A percentile compares a stretch with the other conserved stretches of the same genome.
Conservation (phyloP, 345 rosid genomes). For the Anacardium occidentale region DNA sequence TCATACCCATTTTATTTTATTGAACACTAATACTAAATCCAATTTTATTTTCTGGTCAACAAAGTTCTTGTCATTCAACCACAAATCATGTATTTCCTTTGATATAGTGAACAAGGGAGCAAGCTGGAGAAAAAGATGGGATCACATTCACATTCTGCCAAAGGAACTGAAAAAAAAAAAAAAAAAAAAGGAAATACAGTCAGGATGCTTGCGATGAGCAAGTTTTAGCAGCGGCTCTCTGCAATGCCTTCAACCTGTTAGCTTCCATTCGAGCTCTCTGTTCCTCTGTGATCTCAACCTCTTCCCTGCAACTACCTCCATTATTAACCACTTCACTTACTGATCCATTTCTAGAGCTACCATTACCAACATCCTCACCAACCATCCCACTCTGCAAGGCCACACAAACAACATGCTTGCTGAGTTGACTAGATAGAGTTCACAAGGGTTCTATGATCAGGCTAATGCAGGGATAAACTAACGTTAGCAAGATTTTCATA, state of each 20-base stretch:
- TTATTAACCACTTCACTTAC: slow-evolving; percentile 21
- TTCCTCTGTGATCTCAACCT: slow-evolving; percentile 52
- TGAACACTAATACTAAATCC: no score
- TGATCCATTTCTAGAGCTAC: slow-evolving; percentile 12
- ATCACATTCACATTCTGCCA: no score
- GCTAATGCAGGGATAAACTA: no score
- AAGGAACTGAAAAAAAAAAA: no score
- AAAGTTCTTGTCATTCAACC: no score
- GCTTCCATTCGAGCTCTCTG: slow-evolving; percentile 80
- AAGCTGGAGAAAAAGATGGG: not conserved
- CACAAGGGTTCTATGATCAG: no score
- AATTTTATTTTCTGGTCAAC: no score
- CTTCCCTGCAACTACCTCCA: slow-evolving; percentile 24
- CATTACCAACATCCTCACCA: slow-evolving; percentile 3
- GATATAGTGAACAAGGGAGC: no score
- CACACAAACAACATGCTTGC: slow-evolving; percentile 26
- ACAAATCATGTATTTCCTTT: no score
- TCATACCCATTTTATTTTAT: no score
- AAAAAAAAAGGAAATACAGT: not conserved
- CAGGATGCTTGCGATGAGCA: slow-evolving; percentile 13
- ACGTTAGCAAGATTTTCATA: no score
- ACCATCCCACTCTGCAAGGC: not conserved
- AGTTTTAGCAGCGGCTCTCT: slow-evolving; percentile 62
- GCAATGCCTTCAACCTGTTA: slow-evolving; percentile 69
- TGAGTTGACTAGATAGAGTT: no score